A percentile compares a stretch with the other conserved stretches of the same genome.
These are phyloP conservation scores for Salmacisia buchloeana DNA, from an alignment of 1,284 basidiomycete species.

Conservation along the genomic window DNA sequence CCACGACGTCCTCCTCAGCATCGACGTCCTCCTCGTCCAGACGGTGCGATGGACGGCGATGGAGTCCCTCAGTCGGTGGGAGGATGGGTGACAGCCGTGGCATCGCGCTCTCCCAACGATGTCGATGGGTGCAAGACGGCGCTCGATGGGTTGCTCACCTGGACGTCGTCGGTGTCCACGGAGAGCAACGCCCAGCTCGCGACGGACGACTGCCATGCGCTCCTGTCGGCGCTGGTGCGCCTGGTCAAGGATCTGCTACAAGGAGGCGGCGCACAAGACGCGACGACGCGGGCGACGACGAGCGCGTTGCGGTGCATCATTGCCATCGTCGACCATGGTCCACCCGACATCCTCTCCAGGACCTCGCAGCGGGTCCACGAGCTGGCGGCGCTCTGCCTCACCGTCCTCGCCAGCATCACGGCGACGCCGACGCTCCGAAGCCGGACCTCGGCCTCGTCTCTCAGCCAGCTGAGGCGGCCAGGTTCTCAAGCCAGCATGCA, in stretches of 20 bases:
- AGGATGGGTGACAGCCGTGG: too few species aligned
- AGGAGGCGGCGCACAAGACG: not conserved
- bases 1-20: too few species aligned
- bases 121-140: too few species aligned
- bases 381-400: not conserved
- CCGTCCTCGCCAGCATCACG: not conserved
- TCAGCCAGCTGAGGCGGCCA: not conserved
- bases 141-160: too few species aligned
- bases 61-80: too few species aligned
- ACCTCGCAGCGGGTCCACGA: not conserved
- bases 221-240: not conserved
- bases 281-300: not conserved
- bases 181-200: too few species aligned
- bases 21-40: too few species aligned
- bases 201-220: not conserved
- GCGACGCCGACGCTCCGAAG: not conserved
- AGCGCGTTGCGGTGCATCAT: not conserved
- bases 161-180: too few species aligned
- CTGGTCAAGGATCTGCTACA: not conserved
- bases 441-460: not conserved
- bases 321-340: not conserved
- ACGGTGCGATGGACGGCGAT: too few species aligned
- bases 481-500: not conserved
- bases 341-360: not conserved
- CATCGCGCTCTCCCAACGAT: too few species aligned